A percentile compares a stretch with the other conserved stretches of the same genome.
phyloP scores from a whole-genome alignment of 345 rosid genomes.

The Sonneratia caseolaris region DNA sequence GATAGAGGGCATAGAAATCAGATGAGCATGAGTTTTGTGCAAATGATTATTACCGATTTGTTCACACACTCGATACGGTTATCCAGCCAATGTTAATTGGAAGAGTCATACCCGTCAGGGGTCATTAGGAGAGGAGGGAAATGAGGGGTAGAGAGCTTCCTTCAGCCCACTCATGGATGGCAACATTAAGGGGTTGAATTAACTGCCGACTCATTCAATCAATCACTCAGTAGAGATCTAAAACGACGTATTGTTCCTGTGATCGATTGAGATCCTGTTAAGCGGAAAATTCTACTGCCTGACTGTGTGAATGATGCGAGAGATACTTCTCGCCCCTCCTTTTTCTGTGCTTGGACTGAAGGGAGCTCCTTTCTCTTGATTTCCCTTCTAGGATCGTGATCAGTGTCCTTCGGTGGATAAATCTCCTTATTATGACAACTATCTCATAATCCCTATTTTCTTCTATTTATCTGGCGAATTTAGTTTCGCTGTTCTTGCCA shows the following conservation, averaged over 20 bases:
- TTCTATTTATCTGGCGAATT: too few species aligned
- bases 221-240: slow-evolving; percentile 31
- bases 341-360: slow-evolving; percentile 93
- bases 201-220: slow-evolving; percentile 94
- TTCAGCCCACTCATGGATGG: slow-evolving; percentile 71
- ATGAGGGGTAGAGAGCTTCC: slow-evolving; percentile 56
- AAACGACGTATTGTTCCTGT: neutral
- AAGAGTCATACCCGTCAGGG: neutral
- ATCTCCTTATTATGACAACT: too few species aligned
- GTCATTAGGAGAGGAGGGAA: slow-evolving; percentile 13
- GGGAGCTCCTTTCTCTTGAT: slow-evolving; percentile 72
- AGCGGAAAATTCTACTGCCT: slow-evolving; percentile 14
- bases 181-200: slow-evolving; percentile 35
- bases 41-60: neutral
- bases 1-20: neutral
- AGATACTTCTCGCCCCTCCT: slow-evolving; percentile 55
- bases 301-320: slow-evolving; percentile 97
- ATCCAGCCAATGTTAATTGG: neutral
- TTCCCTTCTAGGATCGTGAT: too few species aligned
- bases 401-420: too few species aligned
- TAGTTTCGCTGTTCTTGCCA: too few species aligned
- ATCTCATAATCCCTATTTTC: too few species aligned
- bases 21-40: neutral
- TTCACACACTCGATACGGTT: neutral
- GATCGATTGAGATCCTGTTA: neutral